A percentile compares a stretch with the other conserved stretches of the same genome.
These are phyloP conservation scores for Chaetomiaceae sp. DNA, from an alignment of 2,329 filamentous ascomycete genomes.

Conservation along the genomic window DNA sequence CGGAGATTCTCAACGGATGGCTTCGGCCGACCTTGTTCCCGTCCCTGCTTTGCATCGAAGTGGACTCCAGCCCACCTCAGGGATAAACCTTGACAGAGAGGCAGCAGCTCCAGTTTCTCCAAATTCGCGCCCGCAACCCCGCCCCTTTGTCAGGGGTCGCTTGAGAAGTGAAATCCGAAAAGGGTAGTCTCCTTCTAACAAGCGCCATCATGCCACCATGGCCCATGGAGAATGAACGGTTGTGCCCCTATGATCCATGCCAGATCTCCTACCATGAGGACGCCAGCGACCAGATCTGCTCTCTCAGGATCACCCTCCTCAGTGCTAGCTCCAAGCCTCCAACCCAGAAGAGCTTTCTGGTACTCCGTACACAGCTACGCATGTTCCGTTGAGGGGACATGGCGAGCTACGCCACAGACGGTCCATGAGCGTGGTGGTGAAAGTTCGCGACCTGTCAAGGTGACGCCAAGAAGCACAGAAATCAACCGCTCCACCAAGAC, in stretches of 20 bases:
- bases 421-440: no score
- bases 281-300: no score
- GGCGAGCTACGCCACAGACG: no score
- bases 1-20: not conserved
- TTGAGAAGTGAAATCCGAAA: slow-evolving; percentile 1
- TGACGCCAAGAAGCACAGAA: slow-evolving; percentile 8
- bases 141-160: not conserved
- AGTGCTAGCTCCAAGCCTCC: no score
- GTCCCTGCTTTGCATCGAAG: slow-evolving; percentile 1
- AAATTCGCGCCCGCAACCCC: slow-evolving; percentile 9
- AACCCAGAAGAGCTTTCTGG: no score
- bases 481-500: slow-evolving; percentile 5
- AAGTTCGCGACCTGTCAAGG: not conserved
- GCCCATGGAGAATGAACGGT: no score
- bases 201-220: not conserved
- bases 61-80: slow-evolving; percentile 4
- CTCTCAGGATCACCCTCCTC: no score
- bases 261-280: no score
- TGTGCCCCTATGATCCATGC: no score
- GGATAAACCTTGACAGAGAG: not conserved
- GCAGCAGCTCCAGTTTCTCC: slow-evolving; percentile 14
- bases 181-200: not conserved
- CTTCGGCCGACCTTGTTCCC: slow-evolving; percentile 6
- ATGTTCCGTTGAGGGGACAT: no score
- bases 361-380: no score